Base-by-base conservation (phyloP, 2,329 filamentous ascomycete genomes). In the Cyclaneusma minus region DNA sequence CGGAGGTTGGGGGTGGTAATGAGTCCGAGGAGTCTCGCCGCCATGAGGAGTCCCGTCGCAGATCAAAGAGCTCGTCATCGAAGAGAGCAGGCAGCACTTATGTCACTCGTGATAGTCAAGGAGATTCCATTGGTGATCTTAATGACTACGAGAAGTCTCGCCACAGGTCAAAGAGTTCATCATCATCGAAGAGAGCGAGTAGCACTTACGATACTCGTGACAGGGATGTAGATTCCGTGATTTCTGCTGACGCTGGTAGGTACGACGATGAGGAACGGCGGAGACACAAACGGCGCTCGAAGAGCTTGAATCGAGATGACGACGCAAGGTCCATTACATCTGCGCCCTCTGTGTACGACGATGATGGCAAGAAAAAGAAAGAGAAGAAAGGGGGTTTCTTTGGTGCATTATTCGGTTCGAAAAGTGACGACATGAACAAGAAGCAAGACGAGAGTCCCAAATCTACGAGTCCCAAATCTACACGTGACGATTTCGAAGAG, bases 261-360 rank as follows among this genome's bases (percentile, higher is more conserved):
- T 41, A 48, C 29, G 44, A 48, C 13, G 44, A 51, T 14, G 32
- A 41, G 21, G 41, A 41, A 11, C 32, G 29, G 24, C 36, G 36
- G 13, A 42, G 39, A 25, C 40, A 46, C 20, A 55, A 56, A 25
- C 48, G 46, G 32, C 49, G 51, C 29, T 50, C 43, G 21, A 49
- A 48, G 24, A 54, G 51, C 21, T 45, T 43, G 28, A 60, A 64
- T 14, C 59, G 64, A 12, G 50, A 52, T 20, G 58, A 65, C 18
- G 61, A 63, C 33, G 39, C 50, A 13, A 60, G 55, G 38, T 64
- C 57, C 10, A 42, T 50, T n/a, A 41, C 47, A 13, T 61, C 64
- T 16, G 51, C 56, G 13, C 56, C 55, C 16, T 44, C 42, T 9
- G 43, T 41, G 10, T 37, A 44, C 17, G 45, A 41, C 23, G 50